phyloP scores from a whole-genome alignment of 805 yeast genomes.

The Limtongozyma cylindracea region DNA sequence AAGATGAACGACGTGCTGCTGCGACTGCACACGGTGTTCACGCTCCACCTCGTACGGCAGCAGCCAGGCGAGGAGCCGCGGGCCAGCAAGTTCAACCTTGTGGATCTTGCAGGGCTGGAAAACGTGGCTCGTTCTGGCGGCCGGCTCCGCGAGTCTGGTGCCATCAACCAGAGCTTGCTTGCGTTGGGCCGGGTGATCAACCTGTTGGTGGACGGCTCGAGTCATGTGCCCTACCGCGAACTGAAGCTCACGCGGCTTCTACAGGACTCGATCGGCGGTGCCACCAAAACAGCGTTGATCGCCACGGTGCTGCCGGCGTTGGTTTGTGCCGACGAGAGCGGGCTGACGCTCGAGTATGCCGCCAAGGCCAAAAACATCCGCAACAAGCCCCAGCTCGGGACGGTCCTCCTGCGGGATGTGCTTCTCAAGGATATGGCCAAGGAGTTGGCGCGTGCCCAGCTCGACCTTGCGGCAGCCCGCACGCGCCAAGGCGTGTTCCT shows the following conservation, averaged over 20 bases:
- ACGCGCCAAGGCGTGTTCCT: conserved; percentile 40
- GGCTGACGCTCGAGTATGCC: conserved; percentile 74
- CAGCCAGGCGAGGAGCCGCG: conserved; percentile 9
- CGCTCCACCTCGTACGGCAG: conserved; percentile 27
- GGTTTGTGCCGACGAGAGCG: conserved; percentile 54
- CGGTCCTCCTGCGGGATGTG: conserved; percentile 20
- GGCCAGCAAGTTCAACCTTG: conserved; percentile 54
- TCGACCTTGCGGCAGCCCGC: conserved; percentile 37
- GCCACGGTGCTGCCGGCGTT: conserved; percentile 77
- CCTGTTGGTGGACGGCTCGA: conserved; percentile 10
- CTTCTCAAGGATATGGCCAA: conserved; percentile 23
- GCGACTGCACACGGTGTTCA: conserved; percentile 57
- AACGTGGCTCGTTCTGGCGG: conserved; percentile 80
- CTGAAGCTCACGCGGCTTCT: conserved; percentile 51
- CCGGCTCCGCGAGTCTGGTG: conserved; percentile 83
- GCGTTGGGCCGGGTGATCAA: conserved; percentile 81
- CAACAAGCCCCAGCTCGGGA: conserved; percentile 27
- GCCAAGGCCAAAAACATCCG: conserved; percentile 63
- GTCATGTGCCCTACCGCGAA: conserved; percentile 71
- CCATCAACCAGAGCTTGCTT: conserved; percentile 69
- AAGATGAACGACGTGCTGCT: conserved; percentile 52
- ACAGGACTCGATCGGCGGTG: conserved; percentile 72
- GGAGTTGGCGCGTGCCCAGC: conserved; percentile 28
- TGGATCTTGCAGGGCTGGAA: conserved; percentile 91
- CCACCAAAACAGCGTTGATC: conserved; percentile 64